Base-by-base conservation (phyloP, 768 basidiomycete genomes). In the Boletus speciosus region DNA sequence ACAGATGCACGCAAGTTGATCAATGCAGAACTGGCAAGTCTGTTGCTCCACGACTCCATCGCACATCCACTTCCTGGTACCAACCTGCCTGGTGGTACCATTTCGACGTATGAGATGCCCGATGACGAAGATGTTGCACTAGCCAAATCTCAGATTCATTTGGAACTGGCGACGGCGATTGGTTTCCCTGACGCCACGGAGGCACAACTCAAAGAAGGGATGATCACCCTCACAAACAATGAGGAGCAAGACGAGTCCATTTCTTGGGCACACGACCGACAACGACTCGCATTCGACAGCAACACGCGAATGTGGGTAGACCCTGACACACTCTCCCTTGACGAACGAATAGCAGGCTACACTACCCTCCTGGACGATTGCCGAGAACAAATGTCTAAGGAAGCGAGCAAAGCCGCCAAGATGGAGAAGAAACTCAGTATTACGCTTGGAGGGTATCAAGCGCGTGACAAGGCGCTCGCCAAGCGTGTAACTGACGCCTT, bases 41-140 rank as follows among this genome's bases (percentile, higher is more conserved):
- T 99, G 42, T 73, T 98, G 55, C 80, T 84, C 50, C 94, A 98
- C 66, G 97, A 99, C 69, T 81, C 93, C 6, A 83, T 98, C 52
- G 80, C 82, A 0, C 77, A 94, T 71, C 95, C 96, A 4, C 72
- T 98, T 14, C 92, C 95, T 10, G 97, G 97, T 3, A 94, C 93
- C 10, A 79, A 80, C 23, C 78, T 81, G 35, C 81, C 93, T 6
- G 92, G 93, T 6, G 80, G 84, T 12, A 82, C 84, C 0, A 74
- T 77, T 23, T 92, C 91, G 15, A 64, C 66, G 1, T 93, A 95
- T 57, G 76, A 78, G 27, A 78, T 84, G 23, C 92, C 96, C n/a
- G 76, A 80, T 21, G 94, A 98, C 66, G 84, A 84, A 1, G 80
- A 81, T 31, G 74, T 98, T 21, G 80, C 80, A 7, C 72, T 70